phyloP scores from a whole-genome alignment of 1,284 basidiomycete species.

The Pisolithus thermaeus region DNA sequence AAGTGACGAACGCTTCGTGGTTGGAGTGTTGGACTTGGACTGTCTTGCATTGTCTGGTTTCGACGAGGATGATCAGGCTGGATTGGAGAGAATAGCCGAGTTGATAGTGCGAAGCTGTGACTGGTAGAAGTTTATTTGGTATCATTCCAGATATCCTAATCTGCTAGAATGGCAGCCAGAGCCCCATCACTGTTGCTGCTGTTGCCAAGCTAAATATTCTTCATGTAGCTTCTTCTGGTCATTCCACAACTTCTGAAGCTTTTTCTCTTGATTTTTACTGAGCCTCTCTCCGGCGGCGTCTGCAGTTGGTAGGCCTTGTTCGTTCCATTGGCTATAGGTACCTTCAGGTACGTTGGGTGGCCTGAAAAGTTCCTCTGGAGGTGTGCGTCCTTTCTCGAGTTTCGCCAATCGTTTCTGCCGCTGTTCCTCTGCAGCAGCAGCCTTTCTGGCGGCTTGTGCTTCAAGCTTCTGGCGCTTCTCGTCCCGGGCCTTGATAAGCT shows the following conservation, averaged over 20 bases:
- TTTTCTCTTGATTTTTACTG: constrained; percentile 81
- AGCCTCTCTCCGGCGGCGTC: constrained; percentile 83
- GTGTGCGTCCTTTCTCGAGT: constrained; percentile 77
- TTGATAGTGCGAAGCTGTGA: constrained; percentile 55
- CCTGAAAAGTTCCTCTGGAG: constrained; percentile 80
- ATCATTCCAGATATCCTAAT: too few relatives aligned
- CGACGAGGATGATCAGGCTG: constrained; percentile 64
- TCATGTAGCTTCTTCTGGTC: constrained; percentile 77
- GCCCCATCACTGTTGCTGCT: constrained; percentile 24
- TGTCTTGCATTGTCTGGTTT: constrained; percentile 71
- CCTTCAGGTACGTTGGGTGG: constrained; percentile 71
- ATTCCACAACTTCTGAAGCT: constrained; percentile 72
- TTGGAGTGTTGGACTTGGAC: constrained; percentile 85
- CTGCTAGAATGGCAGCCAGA: too few relatives aligned
- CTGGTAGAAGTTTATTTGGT: constrained; percentile 37
- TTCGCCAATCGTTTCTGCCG: constrained; percentile 76
- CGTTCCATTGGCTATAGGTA: constrained; percentile 78
- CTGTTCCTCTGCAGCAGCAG: constrained; percentile 65
- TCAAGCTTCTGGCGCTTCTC: constrained; percentile 80
- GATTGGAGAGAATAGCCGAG: constrained; percentile 64
- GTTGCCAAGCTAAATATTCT: constrained; percentile 64
- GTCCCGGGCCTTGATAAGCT: constrained; percentile 80
- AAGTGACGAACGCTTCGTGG: constrained; percentile 31
- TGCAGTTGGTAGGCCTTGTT: constrained; percentile 77
- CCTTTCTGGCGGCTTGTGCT: constrained; percentile 81